A percentile compares a stretch with the other conserved stretches of the same genome.
These are phyloP conservation scores for Aspergillus sparsus DNA, from an alignment of 495 filamentous ascomycete species.

Conservation along the genomic window DNA sequence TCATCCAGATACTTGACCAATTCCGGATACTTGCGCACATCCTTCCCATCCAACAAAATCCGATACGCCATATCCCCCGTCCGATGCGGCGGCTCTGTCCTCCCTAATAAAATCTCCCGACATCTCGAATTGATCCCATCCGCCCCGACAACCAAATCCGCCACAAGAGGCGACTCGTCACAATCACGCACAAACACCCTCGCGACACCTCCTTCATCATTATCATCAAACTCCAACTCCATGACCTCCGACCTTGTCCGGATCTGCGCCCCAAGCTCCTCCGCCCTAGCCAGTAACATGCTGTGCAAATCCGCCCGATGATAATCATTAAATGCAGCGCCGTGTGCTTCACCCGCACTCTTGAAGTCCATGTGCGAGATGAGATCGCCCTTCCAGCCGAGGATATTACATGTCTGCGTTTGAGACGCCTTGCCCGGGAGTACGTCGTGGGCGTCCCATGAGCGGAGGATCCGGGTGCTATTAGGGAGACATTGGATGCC, in stretches of 20 bases:
- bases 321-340: slow-evolving; percentile 56
- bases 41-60: slow-evolving; percentile 52
- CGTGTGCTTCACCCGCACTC: slow-evolving; percentile 39
- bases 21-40: slow-evolving; percentile 45
- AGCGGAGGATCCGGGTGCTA: slow-evolving; percentile 51
- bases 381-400: slow-evolving; percentile 49
- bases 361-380: slow-evolving; percentile 52
- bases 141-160: slow-evolving; percentile 57
- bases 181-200: slow-evolving; percentile 19
- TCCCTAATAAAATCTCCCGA: slow-evolving; percentile 39
- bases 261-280: slow-evolving; percentile 51
- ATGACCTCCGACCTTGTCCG: slow-evolving; percentile 43
- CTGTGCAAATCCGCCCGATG: slow-evolving; percentile 58
- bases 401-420: slow-evolving; percentile 56
- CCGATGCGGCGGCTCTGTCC: slow-evolving; percentile 45
- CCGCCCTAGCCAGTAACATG: slow-evolving; percentile 50
- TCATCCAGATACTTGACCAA: slow-evolving; percentile 50
- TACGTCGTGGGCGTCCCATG: slow-evolving; percentile 41
- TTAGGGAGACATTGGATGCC: slow-evolving; percentile 59
- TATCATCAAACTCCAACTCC: slow-evolving; percentile 34
- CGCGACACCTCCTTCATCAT: neutral
- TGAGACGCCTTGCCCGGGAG: slow-evolving; percentile 43
- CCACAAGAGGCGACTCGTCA: slow-evolving; percentile 35
- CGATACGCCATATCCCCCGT: slow-evolving; percentile 71
- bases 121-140: slow-evolving; percentile 53